Conservation (phyloP, 129 eudicot species). For the Pulicaria dysenterica region DNA sequence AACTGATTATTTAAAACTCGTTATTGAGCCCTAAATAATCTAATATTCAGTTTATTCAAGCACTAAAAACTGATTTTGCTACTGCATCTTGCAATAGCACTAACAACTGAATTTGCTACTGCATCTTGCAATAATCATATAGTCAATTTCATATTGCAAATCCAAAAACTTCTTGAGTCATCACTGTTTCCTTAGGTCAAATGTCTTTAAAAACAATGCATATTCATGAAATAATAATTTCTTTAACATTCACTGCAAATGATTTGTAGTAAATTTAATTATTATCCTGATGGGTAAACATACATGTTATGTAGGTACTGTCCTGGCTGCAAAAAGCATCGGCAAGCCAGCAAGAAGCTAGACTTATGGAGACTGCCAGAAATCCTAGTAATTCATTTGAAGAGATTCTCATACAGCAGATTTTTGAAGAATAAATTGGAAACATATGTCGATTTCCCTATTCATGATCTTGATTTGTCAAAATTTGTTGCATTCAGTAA, state of each 20-base stretch:
- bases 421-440: conserved; percentile 84
- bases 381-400: conserved; percentile 85
- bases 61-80: background rate
- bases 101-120: background rate
- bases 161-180: background rate
- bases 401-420: conserved; percentile 97
- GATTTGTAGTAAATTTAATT: background rate
- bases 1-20: background rate
- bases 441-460: conserved; percentile 80
- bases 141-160: background rate
- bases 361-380: conserved; percentile 97
- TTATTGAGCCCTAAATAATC: background rate
- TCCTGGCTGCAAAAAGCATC: conserved; percentile 83
- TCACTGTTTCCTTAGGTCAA: background rate
- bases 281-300: conserved; percentile 17
- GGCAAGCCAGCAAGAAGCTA: conserved; percentile 90
- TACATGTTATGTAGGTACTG: conserved; percentile 60
- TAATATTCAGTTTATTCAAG: background rate
- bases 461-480: conserved; percentile 78
- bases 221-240: background rate
- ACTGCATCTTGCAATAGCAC: background rate
- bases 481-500: conserved; percentile 58
- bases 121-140: background rate
- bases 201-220: background rate
- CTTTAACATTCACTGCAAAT: background rate